phyloP scores from a whole-genome alignment of 345 rosid genomes.

The Abelmoschus esculentus region DNA sequence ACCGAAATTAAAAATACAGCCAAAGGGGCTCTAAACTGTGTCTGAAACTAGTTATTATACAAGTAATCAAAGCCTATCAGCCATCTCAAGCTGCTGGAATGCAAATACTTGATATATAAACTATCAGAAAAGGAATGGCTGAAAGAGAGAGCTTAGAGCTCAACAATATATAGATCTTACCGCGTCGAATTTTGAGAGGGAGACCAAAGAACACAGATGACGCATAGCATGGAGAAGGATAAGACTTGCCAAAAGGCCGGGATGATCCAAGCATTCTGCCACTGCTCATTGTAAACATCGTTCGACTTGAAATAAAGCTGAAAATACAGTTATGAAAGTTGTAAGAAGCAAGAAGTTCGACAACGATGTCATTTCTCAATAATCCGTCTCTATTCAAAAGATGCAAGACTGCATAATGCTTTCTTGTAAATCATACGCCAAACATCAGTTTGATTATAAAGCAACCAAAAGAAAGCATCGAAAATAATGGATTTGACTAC shows the following conservation, averaged over 20 bases:
- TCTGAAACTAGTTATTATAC: not conserved
- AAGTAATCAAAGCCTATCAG: too few species aligned
- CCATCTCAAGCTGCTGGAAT: too few species aligned
- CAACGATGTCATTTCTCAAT: not conserved
- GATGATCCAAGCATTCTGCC: conserved; percentile 97
- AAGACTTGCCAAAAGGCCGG: conserved; percentile 93
- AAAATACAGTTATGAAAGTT: conserved; percentile 15
- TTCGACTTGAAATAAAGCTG: conserved; percentile 93
- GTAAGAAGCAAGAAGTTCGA: not conserved
- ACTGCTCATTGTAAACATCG: conserved; percentile 76
- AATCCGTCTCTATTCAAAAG: not conserved
- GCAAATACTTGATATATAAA: too few species aligned
- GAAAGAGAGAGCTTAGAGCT: not conserved
- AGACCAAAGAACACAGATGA: conserved; percentile 90
- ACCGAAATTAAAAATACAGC: not conserved
- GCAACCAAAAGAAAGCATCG: not conserved
- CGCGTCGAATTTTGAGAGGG: conserved; percentile 83
- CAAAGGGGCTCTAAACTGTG: not conserved
- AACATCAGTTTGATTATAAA: not conserved
- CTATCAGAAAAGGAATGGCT: too few species aligned
- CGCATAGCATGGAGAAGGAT: conserved; percentile 67
- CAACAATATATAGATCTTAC: conserved; percentile 27
- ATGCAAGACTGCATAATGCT: not conserved
- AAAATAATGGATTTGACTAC: conserved; percentile 27
- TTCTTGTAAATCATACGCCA: not conserved